Evolutionary conservation across 139 green algal genomes (phyloP), one percentile per base, ranked within the genome.

Genomic region (Micromonas commoda): DNA sequence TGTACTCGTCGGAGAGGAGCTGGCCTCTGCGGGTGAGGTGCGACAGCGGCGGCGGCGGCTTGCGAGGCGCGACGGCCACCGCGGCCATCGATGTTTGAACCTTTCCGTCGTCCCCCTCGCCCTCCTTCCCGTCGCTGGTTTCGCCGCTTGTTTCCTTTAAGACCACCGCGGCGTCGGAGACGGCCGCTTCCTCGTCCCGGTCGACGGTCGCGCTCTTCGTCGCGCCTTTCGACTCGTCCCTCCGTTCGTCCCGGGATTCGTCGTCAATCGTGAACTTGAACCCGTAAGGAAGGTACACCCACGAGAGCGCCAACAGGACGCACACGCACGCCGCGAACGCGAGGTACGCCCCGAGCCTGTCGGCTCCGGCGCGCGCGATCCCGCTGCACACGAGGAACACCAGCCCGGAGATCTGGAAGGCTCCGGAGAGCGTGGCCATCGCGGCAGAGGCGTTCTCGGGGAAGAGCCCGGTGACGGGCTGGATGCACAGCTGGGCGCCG

Each of bases 381-480:
- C 9, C 45, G 45, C 45, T 57, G 9, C 9, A 16, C 45, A 9
- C 9, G 16, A 68, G 26, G 33, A 54, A 73, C 31, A 73, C 66
- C 1, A 73, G 13, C 28, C 66, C 66, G n/a, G 19, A 33, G 21
- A 73, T 51, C 33, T 73, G 66, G 53, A 73, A 73, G 32, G 66
- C 66, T 1, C 66, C 66, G 33, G 32, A 57, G 19, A 73, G 33
- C 16, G 29, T 35, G 26, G 32, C n/a, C 66, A 73, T 73, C 21
- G 37, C n/a, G 2, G 33, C 26, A 13, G 32, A 28, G 1, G 6
- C 21, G 16, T 45, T 26, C 33, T 73, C 33, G 21, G 28, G 66
- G 53, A 76, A 76, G 24, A 76, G 21, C 35, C 19, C 35, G n/a
- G 70, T 31, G n/a, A 76, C 70, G 6, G 70, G 70, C 51, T 76